These are phyloP conservation scores for Russula sp. DNA, from an alignment of 768 basidiomycete species.

Conservation along the genomic window DNA sequence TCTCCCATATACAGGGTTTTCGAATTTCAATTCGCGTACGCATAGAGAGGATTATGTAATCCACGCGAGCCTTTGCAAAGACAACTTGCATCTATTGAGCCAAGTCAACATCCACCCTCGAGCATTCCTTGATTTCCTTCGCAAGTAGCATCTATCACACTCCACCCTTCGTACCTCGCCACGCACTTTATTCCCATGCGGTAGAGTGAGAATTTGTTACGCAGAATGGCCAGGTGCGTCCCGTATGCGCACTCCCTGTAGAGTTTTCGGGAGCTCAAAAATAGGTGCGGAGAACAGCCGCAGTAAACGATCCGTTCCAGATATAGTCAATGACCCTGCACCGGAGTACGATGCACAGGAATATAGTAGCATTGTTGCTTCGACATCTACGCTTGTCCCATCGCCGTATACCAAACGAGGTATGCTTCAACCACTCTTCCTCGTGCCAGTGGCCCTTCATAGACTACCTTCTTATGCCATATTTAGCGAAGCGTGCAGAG, in stretches of 20 bases:
- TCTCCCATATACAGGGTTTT: too few species aligned
- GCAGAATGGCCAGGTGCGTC: constrained; percentile 6
- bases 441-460: not conserved
- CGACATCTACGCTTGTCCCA: constrained; percentile 10
- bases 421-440: not conserved
- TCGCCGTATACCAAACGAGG: constrained; percentile 16
- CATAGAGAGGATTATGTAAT: too few species aligned
- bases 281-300: constrained; percentile 14
- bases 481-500: constrained; percentile 65
- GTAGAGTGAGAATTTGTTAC: not conserved
- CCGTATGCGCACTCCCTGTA: not conserved
- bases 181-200: not conserved
- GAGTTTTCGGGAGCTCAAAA: not conserved
- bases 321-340: not conserved
- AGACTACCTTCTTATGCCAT: not conserved
- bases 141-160: not conserved
- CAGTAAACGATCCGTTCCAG: constrained; percentile 5
- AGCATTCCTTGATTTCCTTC: not conserved
- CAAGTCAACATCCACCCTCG: constrained; percentile 21
- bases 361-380: not conserved
- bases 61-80: too few species aligned
- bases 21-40: too few species aligned
- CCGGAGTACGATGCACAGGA: not conserved
- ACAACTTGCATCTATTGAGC: constrained; percentile 4
- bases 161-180: not conserved